Base-by-base conservation (phyloP, 352 stramenopile genomes). In the Phytophthora uliginosa region DNA sequence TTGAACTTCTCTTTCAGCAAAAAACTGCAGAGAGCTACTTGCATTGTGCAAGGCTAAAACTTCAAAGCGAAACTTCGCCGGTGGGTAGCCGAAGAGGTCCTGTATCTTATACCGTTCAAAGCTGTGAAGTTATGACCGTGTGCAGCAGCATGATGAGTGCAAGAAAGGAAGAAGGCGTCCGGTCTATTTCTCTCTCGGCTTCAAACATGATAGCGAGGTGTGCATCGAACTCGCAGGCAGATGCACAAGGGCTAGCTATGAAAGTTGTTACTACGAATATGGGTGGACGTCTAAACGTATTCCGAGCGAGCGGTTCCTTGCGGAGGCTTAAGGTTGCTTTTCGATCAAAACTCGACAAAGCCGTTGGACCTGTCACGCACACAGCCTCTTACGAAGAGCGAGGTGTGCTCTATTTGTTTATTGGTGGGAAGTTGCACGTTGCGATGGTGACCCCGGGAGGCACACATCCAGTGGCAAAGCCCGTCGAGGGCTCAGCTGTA, bases 1-100 rank as follows among this genome's bases (percentile, higher is more conserved):
- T 93, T n/a, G 88, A 95, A 58, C 36, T 93, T 31, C 48, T 93
- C 5, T 92, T 84, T 67, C 88, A 92, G 73, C 73, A 70, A 13
- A 77, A 73, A 48, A 63, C 59, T 7, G 22, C n/a, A 28, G 80
- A 89, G 52, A 86, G 71, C 28, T 80, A 84, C 48, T 63, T 93
- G 20, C 77, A 89, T 24, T 76, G 82, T 52, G 85, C 86, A 36
- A 83, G 83, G 13, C 55, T 95, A 20, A 89, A 89, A 51, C 73
- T 95, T 54, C 75, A 92, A 60, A 71, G 71, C 10, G 74, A 92
- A 47, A 83, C 66, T 56, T 70, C 60, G 31, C 61, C 47, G 47
- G 61, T 66, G 40, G 67, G 57, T 20, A 69, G 34, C n/a, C 57
- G 58, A 34, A 78, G 56, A 65, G 76, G 62, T 10, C 69, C 47